Evolutionary conservation across 2,329 filamentous ascomycete species (phyloP).

Genomic region (Emergomyces orientalis): DNA sequence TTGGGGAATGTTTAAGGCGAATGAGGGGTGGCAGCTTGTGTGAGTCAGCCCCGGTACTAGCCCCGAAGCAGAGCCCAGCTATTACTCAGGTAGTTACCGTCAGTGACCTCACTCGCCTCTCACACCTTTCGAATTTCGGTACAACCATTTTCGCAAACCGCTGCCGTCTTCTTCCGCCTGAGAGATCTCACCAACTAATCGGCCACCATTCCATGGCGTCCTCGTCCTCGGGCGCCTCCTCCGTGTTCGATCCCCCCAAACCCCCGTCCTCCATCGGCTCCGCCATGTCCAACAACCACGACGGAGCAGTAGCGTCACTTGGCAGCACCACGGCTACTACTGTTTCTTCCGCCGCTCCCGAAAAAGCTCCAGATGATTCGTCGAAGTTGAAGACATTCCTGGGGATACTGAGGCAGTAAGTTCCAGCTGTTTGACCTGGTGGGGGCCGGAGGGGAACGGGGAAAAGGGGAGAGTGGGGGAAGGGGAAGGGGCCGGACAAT

Average conservation of each 20-base stretch:
- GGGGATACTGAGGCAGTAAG: slow-evolving; percentile 77
- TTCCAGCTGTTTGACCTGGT: slow-evolving; percentile 10
- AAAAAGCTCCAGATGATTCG: slow-evolving; percentile 62
- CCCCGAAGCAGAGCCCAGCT: neutral
- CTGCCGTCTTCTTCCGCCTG: neutral
- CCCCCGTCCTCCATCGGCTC: neutral
- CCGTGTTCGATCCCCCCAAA: slow-evolving; percentile 4
- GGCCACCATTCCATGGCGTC: neutral
- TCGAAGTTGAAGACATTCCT: slow-evolving; percentile 86
- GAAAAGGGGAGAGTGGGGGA: too few species aligned
- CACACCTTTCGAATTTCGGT: neutral
- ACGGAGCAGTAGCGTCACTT: neutral
- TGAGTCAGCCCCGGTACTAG: neutral
- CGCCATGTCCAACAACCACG: slow-evolving; percentile 11
- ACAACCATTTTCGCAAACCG: neutral
- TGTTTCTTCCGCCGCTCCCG: slow-evolving; percentile 23
- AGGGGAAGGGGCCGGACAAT: too few species aligned
- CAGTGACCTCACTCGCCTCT: neutral
- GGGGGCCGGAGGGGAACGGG: neutral
- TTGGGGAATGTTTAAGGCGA: too few species aligned
- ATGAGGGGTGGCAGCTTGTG: too few species aligned
- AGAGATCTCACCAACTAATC: neutral
- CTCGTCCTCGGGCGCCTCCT: slow-evolving; percentile 6
- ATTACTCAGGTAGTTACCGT: neutral
- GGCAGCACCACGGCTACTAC: slow-evolving; percentile 3